Conservation (phyloP, 768 basidiomycete genomes). For the Mycena vulgaris region DNA sequence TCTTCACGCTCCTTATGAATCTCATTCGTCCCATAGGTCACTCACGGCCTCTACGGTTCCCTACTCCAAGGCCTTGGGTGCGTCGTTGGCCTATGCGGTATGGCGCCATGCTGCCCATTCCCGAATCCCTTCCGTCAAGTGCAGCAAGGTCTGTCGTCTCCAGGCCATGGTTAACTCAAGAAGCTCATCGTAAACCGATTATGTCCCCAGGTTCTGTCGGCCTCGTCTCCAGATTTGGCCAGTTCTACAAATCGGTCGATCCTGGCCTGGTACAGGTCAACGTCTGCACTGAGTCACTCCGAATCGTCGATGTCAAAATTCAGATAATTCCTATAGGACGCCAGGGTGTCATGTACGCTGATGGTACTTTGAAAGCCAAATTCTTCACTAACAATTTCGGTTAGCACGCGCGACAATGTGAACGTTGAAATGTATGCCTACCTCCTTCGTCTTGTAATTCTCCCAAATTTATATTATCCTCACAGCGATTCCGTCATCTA, state of each 20-base stretch:
- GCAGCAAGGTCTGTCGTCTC: constrained; percentile 72
- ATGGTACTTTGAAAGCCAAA: not conserved
- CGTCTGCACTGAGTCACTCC: constrained; percentile 92
- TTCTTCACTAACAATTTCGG: not conserved
- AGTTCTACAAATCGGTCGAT: constrained; percentile 97
- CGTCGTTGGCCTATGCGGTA: constrained; percentile 77
- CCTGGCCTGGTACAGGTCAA: constrained; percentile 94
- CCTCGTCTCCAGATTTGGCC: constrained; percentile 92
- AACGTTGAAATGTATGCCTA: constrained; percentile 91
- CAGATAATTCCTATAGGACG: constrained; percentile 92
- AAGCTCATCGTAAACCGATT: not conserved
- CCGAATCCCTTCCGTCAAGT: constrained; percentile 92
- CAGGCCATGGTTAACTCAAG: not conserved
- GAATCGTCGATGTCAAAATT: constrained; percentile 94
- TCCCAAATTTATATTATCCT: constrained; percentile 14
- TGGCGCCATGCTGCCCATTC: constrained; percentile 86
- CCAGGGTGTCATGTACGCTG: constrained; percentile 83
- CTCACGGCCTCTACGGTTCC: constrained; percentile 90
- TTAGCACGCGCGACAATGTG: constrained; percentile 92
- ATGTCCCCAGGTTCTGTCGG: constrained; percentile 81
- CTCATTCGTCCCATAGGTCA: constrained; percentile 61
- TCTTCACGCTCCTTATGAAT: no score
- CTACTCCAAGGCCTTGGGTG: constrained; percentile 80
- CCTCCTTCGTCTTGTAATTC: constrained; percentile 25
- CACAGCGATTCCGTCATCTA: constrained; percentile 92